Conservation (phyloP, 768 basidiomycete species). For the Chalciporus sphaerocephalus region DNA sequence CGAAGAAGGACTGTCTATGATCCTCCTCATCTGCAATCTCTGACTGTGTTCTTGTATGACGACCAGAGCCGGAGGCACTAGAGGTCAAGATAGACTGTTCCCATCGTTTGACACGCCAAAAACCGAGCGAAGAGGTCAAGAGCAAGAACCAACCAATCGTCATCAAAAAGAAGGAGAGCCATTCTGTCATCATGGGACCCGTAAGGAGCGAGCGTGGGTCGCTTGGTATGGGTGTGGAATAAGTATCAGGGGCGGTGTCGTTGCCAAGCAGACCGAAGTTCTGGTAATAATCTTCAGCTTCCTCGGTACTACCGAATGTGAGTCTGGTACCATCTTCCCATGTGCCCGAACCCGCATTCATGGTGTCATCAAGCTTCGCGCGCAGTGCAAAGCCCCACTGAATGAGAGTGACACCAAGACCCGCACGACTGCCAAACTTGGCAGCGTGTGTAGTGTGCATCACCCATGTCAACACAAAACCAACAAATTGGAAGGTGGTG, state of each 20-base stretch:
- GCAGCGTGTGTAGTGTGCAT: slow-evolving; percentile 92
- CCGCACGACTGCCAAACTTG: slow-evolving; percentile 88
- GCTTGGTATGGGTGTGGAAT: slow-evolving; percentile 5
- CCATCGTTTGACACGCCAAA: slow-evolving; percentile 88
- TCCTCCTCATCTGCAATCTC: slow-evolving; percentile 28
- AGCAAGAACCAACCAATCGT: slow-evolving; percentile 86
- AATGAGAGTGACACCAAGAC: slow-evolving; percentile 92
- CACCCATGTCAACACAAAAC: slow-evolving; percentile 88
- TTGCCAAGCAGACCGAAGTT: slow-evolving; percentile 27
- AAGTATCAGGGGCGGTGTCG: slow-evolving; percentile 17
- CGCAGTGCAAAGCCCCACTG: slow-evolving; percentile 90
- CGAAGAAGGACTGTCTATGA: slow-evolving; percentile 27
- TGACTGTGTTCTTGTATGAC: slow-evolving; percentile 26
- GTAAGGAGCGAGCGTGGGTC: slow-evolving; percentile 37
- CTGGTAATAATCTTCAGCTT: slow-evolving; percentile 43
- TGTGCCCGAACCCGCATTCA: slow-evolving; percentile 28
- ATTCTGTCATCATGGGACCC: slow-evolving; percentile 79
- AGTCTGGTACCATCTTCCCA: slow-evolving; percentile 33
- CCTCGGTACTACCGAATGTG: slow-evolving; percentile 41
- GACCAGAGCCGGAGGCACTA: slow-evolving; percentile 20
- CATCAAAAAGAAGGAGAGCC: slow-evolving; percentile 95
- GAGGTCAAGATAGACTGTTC: slow-evolving; percentile 70
- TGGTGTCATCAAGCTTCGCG: slow-evolving; percentile 42
- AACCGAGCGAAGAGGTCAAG: slow-evolving; percentile 85
- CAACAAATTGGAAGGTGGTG: slow-evolving; percentile 96